These are phyloP conservation scores for Ascobolus immersus DNA, from an alignment of 495 filamentous ascomycete species.

Conservation along the genomic window DNA sequence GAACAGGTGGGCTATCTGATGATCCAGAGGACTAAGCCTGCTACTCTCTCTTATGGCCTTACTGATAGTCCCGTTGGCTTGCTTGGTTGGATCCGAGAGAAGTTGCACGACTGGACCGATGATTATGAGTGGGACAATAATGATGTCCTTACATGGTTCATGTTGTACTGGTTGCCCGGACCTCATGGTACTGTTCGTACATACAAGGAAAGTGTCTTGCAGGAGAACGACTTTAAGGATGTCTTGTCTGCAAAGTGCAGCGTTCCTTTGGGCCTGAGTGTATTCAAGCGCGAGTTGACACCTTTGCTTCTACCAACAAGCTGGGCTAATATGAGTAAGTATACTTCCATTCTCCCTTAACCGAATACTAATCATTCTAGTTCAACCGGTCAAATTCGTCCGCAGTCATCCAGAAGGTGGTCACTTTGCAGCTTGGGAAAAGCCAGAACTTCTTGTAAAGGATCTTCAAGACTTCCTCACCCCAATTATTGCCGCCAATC, in stretches of 20 bases:
- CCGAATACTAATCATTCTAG: constrained; percentile 1
- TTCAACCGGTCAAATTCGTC: constrained; percentile 30
- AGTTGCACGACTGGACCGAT: constrained; percentile 44
- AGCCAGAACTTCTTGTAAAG: constrained; percentile 20
- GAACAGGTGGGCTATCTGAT: neutral
- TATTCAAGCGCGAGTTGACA: constrained; percentile 30
- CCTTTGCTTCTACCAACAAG: constrained; percentile 20
- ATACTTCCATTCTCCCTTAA: neutral
- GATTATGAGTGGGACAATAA: constrained; percentile 41
- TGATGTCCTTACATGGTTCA: constrained; percentile 39
- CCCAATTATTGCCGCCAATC: too few species aligned
- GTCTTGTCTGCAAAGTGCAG: constrained; percentile 6
- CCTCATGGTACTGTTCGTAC: constrained; percentile 32
- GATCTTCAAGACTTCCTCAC: too few species aligned
- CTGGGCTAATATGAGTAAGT: constrained; percentile 19
- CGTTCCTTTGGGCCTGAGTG: constrained; percentile 23
- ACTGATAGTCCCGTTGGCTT: constrained; percentile 34
- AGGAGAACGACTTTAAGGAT: constrained; percentile 7
- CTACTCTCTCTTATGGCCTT: constrained; percentile 31
- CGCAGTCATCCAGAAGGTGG: constrained; percentile 26
- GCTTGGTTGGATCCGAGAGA: constrained; percentile 43
- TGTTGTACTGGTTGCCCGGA: constrained; percentile 39
- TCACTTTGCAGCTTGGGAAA: constrained; percentile 38
- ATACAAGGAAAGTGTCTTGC: constrained; percentile 26
- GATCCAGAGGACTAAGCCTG: constrained; percentile 26